Percentiles rank a stretch among this genome's conserved stretches.
Conservation (phyloP, 2,329 filamentous ascomycete species). For the Aspergillus hiratsukae region DNA sequence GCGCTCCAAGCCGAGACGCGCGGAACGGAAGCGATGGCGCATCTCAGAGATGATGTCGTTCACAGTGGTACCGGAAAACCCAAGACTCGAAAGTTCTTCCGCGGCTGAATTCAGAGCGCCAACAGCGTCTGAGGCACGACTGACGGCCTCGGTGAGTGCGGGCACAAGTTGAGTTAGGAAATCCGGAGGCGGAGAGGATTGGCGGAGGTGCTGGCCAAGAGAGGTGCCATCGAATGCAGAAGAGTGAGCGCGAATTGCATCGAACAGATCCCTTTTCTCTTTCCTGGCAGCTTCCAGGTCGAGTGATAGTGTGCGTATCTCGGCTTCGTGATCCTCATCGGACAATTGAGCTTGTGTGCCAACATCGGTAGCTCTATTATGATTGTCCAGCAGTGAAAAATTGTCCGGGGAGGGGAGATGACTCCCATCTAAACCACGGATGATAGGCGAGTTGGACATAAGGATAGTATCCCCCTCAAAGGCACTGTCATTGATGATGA, state of each 20-base stretch:
- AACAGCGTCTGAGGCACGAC: constrained; percentile 36
- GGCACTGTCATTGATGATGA: constrained; percentile 26
- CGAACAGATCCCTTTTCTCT: constrained; percentile 39
- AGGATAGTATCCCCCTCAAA: constrained; percentile 24
- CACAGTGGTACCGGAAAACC: constrained; percentile 32
- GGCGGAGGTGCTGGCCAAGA: constrained; percentile 18
- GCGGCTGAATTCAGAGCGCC: constrained; percentile 32
- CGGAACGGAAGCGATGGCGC: constrained; percentile 36
- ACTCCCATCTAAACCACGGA: constrained; percentile 14
- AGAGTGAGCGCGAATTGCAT: constrained; percentile 33
- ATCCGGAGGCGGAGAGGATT: constrained; percentile 33
- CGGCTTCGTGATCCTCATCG: constrained; percentile 16
- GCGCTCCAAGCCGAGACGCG: constrained; percentile 42
- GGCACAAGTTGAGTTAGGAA: constrained; percentile 36
- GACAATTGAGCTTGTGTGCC: constrained; percentile 15
- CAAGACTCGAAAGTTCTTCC: constrained; percentile 34
- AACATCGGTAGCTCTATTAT: constrained; percentile 10
- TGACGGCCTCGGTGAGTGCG: constrained; percentile 32
- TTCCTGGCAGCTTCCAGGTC: constrained; percentile 38
- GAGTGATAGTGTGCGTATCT: constrained; percentile 26
- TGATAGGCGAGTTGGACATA: constrained; percentile 29
- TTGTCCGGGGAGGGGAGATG: constrained; percentile 14
- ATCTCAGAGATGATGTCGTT: constrained; percentile 35
- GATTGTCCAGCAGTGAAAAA: constrained; percentile 12
- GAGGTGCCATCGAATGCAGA: constrained; percentile 19